Conservation (phyloP, 2,329 filamentous ascomycete species). For the Talaromyces funiculosus region DNA sequence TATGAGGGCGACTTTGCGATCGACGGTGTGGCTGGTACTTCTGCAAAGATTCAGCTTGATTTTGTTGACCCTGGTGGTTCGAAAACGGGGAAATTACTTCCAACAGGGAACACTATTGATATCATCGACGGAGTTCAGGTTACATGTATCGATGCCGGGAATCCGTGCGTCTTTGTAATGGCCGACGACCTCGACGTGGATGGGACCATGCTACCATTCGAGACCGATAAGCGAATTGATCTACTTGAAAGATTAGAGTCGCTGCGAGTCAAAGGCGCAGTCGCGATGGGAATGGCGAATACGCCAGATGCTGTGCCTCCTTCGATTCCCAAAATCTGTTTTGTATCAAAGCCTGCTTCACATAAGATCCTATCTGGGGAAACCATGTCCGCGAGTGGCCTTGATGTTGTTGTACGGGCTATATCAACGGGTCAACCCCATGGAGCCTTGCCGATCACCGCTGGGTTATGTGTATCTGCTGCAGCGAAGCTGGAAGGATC, state of each 20-base stretch:
- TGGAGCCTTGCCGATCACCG: conserved; percentile 52
- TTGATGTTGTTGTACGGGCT: conserved; percentile 44
- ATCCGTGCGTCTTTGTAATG: conserved; percentile 58
- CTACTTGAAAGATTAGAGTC: conserved; percentile 48
- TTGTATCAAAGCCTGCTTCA: conserved; percentile 43
- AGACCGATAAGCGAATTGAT: conserved; percentile 44
- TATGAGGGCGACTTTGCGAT: conserved; percentile 54
- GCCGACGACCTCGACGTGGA: conserved; percentile 50
- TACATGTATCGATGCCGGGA: conserved; percentile 59
- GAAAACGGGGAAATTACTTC: conserved; percentile 57
- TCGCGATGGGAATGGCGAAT: conserved; percentile 55
- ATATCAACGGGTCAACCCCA: conserved; percentile 54
- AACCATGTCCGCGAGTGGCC: conserved; percentile 21
- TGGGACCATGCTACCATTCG: conserved; percentile 49
- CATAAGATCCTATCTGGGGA: conserved; percentile 36
- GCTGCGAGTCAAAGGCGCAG: conserved; percentile 54
- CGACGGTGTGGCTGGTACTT: conserved; percentile 58
- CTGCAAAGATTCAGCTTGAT: conserved; percentile 53
- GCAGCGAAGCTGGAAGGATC: conserved; percentile 44
- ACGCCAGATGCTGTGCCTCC: conserved; percentile 44
- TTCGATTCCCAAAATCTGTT: conserved; percentile 59
- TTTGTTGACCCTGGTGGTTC: conserved; percentile 60
- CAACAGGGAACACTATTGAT: conserved; percentile 54
- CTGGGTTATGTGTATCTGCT: conserved; percentile 47
- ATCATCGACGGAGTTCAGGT: conserved; percentile 45